phyloP scores from a whole-genome alignment of 2,329 filamentous ascomycete species.

The Trichophaea hybrida region DNA sequence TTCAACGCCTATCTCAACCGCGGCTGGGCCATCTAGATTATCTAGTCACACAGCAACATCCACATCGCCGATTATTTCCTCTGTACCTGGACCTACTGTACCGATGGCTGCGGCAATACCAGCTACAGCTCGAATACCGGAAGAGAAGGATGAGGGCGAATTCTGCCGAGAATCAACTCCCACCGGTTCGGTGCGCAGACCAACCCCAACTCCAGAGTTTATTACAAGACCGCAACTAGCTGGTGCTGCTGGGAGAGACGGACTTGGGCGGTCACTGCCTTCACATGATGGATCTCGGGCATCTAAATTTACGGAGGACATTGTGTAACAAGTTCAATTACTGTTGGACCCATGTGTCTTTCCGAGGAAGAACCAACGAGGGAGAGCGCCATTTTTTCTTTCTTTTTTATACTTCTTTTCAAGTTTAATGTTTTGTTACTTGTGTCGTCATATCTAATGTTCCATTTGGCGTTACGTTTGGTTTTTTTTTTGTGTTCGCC shows the following conservation, averaged over 20 bases:
- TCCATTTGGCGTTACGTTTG: constrained; percentile 1
- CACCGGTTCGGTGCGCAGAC: not conserved
- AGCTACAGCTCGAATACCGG: not conserved
- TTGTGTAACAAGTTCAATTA: constrained; percentile 10
- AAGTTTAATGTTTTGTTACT: constrained; percentile 14
- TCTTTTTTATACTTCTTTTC: constrained; percentile 1
- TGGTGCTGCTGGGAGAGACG: constrained; percentile 8
- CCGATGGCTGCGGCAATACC: not conserved
- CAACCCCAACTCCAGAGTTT: constrained; percentile 11
- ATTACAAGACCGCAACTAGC: not conserved
- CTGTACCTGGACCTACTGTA: not conserved
- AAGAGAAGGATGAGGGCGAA: constrained; percentile 1
- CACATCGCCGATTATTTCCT: constrained; percentile 11
- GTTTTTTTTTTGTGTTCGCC: not conserved
- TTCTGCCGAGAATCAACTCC: not conserved
- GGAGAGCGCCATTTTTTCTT: not conserved
- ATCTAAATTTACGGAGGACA: constrained; percentile 24
- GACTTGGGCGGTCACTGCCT: constrained; percentile 21
- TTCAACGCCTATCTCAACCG: constrained; percentile 11
- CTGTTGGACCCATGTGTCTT: not conserved
- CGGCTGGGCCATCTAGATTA: constrained; percentile 16
- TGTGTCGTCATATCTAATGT: constrained; percentile 9
- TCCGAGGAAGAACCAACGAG: not conserved
- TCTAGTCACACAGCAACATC: constrained; percentile 13
- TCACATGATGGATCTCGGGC: constrained; percentile 23